Conservation (phyloP, 805 yeast species). For the Suhomyces tanzawaensis region DNA sequence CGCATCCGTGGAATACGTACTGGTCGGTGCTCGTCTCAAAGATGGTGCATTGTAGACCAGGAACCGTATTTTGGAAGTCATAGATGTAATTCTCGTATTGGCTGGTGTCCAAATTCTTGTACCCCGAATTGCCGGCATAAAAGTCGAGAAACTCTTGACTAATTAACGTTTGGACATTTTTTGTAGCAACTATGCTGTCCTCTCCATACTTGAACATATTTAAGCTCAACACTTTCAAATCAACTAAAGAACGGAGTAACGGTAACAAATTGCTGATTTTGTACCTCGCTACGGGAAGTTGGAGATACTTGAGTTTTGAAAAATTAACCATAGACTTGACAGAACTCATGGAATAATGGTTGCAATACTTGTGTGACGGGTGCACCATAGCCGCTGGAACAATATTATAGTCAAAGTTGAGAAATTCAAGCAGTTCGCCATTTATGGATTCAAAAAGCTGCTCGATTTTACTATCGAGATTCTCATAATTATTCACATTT, state of each 20-base stretch:
- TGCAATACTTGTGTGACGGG: not conserved
- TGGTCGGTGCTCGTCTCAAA: conserved; percentile 2
- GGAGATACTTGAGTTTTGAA: conserved; percentile 3
- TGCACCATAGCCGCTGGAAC: not conserved
- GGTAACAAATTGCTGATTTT: conserved; percentile 4
- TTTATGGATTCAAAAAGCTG: conserved; percentile 1
- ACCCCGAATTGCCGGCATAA: not conserved
- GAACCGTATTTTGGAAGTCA: conserved; percentile 1
- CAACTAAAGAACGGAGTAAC: not conserved
- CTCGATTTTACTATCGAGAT: not conserved
- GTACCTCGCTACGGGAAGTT: conserved; percentile 5
- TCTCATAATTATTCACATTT: conserved; percentile 2
- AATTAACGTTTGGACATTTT: not conserved
- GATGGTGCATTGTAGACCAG: conserved; percentile 1
- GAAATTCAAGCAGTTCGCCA: conserved; percentile 1
- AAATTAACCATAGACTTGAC: conserved; percentile 1
- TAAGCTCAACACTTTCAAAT: conserved; percentile 1
- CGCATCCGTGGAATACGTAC: not conserved
- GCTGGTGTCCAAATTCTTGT: not conserved
- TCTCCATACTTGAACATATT: conserved; percentile 2
- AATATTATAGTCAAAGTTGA: conserved; percentile 4
- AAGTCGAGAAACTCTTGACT: conserved; percentile 3
- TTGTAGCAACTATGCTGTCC: not conserved
- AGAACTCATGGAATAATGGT: conserved; percentile 1
- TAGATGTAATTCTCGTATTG: conserved; percentile 5